phyloP scores from a whole-genome alignment of 176 grass and related monocot genomes.

The Canna indica region DNA sequence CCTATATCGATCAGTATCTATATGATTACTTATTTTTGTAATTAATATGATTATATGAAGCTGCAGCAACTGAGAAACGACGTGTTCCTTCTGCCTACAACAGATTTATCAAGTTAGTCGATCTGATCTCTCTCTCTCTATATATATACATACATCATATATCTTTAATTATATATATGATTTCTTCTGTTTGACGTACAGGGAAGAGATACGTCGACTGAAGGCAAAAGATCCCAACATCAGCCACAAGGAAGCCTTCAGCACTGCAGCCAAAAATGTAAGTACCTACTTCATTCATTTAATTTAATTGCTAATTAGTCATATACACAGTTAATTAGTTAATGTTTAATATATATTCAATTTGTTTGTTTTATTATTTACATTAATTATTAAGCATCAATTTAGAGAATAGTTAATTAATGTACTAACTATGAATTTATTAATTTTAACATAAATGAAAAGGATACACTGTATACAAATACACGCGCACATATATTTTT shows the following conservation, averaged over 20 bases:
- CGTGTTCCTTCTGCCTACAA: constrained; percentile 76
- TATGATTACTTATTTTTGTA: not conserved
- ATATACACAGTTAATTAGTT: no score
- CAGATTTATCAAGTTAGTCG: constrained; percentile 81
- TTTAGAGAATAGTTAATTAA: no score
- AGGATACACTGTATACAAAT: no score
- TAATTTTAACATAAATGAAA: no score
- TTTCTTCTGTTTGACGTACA: constrained; percentile 4
- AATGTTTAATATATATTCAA: no score
- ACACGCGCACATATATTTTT: no score
- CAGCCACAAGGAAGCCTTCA: constrained; percentile 73
- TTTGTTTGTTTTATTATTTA: no score
- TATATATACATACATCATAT: not conserved
- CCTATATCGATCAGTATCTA: not conserved
- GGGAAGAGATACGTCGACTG: constrained; percentile 68
- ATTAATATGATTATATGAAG: no score
- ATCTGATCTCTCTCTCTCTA: not conserved
- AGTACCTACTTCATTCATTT: not conserved
- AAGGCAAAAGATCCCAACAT: constrained; percentile 64
- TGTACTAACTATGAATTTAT: no score
- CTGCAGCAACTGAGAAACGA: constrained; percentile 51
- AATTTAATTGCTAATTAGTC: no score
- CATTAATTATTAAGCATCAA: no score
- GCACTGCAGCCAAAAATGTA: constrained; percentile 43
- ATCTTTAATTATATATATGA: not conserved